phyloP scores from a whole-genome alignment of 345 rosid genomes.

The Populus ilicifolia region DNA sequence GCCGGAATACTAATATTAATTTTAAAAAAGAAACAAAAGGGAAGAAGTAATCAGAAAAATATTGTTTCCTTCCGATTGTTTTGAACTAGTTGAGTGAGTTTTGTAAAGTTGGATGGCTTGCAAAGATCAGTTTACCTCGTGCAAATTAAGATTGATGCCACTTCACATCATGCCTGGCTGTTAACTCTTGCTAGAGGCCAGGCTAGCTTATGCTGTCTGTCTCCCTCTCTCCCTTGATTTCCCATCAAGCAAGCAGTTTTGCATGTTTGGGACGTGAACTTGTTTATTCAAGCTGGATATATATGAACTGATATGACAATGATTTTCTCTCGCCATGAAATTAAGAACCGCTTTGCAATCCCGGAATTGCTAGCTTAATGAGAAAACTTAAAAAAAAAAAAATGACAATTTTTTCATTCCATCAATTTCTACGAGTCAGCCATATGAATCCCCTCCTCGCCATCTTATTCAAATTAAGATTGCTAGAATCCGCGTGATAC shows the following conservation, averaged over 20 bases:
- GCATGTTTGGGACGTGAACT: background rate
- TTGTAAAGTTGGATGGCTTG: background rate
- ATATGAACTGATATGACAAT: background rate
- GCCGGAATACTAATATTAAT: fast-evolving
- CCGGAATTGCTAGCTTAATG: no score
- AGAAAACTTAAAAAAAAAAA: no score
- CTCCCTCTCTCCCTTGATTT: background rate
- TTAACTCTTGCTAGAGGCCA: no score
- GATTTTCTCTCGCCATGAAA: background rate
- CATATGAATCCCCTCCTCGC: no score
- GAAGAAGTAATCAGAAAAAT: no score
- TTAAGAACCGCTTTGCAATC: background rate
- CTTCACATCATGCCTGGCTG: background rate
- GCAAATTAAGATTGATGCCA: background rate
- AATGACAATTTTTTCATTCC: no score
- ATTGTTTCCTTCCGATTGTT: background rate
- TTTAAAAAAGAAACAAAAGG: fast-evolving
- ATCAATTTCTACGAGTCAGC: no score
- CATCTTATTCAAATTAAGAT: no score
- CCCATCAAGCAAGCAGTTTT: background rate
- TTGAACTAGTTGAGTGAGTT: background rate
- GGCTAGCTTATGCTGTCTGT: no score
- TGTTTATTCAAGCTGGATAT: background rate
- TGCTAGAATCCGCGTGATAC: no score
- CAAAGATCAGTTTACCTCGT: background rate